Conservation (phyloP, 257 asterid species). For the Datura wrightii region DNA sequence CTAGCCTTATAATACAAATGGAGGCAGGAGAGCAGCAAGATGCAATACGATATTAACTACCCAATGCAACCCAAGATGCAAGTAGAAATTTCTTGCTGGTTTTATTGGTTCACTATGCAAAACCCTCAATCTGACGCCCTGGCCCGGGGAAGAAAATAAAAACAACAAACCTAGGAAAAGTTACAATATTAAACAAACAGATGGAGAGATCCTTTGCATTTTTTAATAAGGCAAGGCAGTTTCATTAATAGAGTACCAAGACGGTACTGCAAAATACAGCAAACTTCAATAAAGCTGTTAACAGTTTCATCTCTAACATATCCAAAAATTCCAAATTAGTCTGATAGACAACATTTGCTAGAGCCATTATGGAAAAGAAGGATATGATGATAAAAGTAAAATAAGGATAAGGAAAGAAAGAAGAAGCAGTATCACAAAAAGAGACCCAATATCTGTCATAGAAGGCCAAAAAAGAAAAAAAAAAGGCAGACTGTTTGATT, state of each 20-base stretch:
- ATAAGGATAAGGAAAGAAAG: background rate
- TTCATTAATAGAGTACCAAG: background rate
- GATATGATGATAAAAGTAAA: background rate
- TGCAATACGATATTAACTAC: background rate
- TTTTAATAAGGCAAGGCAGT: background rate
- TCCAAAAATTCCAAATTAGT: background rate
- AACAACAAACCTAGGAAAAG: background rate
- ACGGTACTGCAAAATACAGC: conserved; percentile 11
- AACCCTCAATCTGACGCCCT: background rate
- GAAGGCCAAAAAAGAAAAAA: background rate
- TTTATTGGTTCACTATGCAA: background rate
- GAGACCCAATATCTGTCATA: background rate
- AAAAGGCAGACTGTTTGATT: background rate
- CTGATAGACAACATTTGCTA: background rate
- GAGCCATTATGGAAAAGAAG: background rate
- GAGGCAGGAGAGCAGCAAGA: background rate
- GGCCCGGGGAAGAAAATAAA: background rate
- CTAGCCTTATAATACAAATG: conserved; percentile 6
- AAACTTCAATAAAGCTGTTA: background rate
- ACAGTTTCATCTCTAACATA: background rate
- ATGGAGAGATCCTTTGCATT: background rate
- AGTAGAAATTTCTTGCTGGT: background rate
- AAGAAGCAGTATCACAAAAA: background rate
- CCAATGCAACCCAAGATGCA: background rate
- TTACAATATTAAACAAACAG: background rate